Conservation (phyloP, 768 basidiomycete genomes). For the Xerocomus spinulosus region DNA sequence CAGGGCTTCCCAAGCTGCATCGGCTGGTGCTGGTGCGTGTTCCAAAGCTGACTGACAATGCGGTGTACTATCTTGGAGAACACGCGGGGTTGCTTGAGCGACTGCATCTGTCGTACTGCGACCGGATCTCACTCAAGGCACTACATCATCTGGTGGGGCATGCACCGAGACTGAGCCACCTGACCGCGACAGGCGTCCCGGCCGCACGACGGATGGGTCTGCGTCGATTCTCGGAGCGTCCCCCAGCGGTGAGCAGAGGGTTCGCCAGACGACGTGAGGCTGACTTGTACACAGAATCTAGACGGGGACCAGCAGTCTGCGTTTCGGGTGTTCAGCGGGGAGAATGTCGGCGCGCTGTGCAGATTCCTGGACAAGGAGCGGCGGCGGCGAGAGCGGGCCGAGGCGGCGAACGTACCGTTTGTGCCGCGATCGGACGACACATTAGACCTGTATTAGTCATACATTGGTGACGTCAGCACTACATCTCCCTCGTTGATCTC, state of each 20-base stretch:
- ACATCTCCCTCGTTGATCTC: conserved; percentile 3
- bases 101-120: conserved; percentile 84
- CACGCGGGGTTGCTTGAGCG: conserved; percentile 67
- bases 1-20: conserved; percentile 61
- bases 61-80: conserved; percentile 72
- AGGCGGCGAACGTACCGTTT: conserved; percentile 57
- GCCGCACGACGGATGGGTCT: conserved; percentile 67
- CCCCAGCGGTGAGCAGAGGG: conserved; percentile 50
- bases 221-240: conserved; percentile 68
- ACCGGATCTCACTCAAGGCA: conserved; percentile 70
- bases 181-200: conserved; percentile 77
- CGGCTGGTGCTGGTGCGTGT: conserved; percentile 80
- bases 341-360: conserved; percentile 58
- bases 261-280: neutral
- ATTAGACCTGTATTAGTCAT: conserved; percentile 51
- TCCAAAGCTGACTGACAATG: conserved; percentile 79
- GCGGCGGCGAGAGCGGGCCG: conserved; percentile 51
- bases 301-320: conserved; percentile 62
- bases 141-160: conserved; percentile 64
- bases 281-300: conserved; percentile 44
- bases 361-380: conserved; percentile 71
- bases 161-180: conserved; percentile 59
- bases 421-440: conserved; percentile 58
- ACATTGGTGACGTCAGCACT: conserved; percentile 10
- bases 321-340: conserved; percentile 77